Evolutionary conservation across 805 yeast genomes (phyloP), one percentile per base, ranked within the genome.

Genomic region (Candida pini): DNA sequence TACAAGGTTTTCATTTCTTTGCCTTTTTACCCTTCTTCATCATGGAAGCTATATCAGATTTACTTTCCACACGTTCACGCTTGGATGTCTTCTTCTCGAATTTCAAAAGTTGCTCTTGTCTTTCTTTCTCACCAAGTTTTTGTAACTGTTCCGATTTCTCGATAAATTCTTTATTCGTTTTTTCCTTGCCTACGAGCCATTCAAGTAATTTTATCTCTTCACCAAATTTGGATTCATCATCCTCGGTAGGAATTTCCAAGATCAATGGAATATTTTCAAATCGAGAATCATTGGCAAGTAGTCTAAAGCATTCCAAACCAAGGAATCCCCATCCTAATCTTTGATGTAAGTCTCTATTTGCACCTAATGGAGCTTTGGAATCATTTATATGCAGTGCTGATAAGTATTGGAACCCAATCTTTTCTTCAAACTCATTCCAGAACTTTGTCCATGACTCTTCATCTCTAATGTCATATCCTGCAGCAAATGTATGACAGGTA

Each of bases 401-500:
- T 30, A 92, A 62, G 54, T 83, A 87, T 43, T 85, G 61, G 49
- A 71, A 64, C 0, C 98, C 98, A 14, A 92, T 68, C 6, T 70
- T 65, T 6, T 66, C 56, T 51, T 89, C 97, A 58, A 84, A 92
- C 26, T 77, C 61, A 5, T 64, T 56, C 94, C 96, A 83, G 56
- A 92, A 89, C 28, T 62, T 60, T 8, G 68, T 65, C 61, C 78
- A 84, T 10, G 63, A 54, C 20, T 68, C 76, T 39, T 69, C 71
- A 13, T 71, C 69, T n/a, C 78, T 61, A 30, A 92, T 69, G 53
- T 92, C 97, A 55, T 85, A 89, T 2, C 98, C 98, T 2, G 97
- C 96, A 1, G 97, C 96, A 66, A 85, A 88, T 0, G 96, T 69
- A 58, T 92, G 98, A 56, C 98, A 92, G 0, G 97, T 92, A 56